Evolutionary conservation across 1,284 basidiomycete species (phyloP), one percentile per base, ranked within the genome.

Genomic region (Malassezia vespertilionis): DNA sequence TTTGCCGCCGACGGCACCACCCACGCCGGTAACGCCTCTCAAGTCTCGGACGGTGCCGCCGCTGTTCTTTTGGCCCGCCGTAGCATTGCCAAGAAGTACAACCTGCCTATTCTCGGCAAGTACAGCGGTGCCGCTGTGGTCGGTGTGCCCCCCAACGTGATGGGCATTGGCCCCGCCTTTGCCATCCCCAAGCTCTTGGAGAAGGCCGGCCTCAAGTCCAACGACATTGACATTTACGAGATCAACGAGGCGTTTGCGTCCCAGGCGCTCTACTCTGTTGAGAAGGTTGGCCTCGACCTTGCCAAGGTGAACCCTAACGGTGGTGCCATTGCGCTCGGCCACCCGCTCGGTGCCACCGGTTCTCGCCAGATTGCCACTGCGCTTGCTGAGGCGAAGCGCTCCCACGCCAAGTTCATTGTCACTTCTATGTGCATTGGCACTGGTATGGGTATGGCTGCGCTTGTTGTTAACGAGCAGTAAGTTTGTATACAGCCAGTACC

Each of bases 41-140:
- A 95, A 72, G 81, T 97, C 37, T 89, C 87, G n/a, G 93, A 99
- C 66, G 91, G 91, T 53, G 91, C 91, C 18, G 88, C 90, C 38
- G 90, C 90, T 0, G 89, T 96, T 39, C 74, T 97, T 45, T 81
- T 96, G 47, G 79, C 86, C 27, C 80, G 87, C 52, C 81, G 91
- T 46, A 84, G 82, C 22, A 79, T 82, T 28, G 91, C 91, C 15
- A 82, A 84, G 74, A 83, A 82, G 65, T 82, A 91, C 54, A 84
- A 86, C 33, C 78, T 97, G 30, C 87, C 88, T 36, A 84, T 97
- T 66, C 54, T 91, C 48, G 93, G 86, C 74, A 96, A 96, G 76
- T 96, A 81, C 71, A 81, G 90, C 65, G 78, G 78, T 32, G 80
- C 82, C 6, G 76, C 79, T 33, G 80, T 79, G 18, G 81, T 88